Conservation (phyloP, 176 grass and related monocot species). For the Eremochloa ophiuroides region DNA sequence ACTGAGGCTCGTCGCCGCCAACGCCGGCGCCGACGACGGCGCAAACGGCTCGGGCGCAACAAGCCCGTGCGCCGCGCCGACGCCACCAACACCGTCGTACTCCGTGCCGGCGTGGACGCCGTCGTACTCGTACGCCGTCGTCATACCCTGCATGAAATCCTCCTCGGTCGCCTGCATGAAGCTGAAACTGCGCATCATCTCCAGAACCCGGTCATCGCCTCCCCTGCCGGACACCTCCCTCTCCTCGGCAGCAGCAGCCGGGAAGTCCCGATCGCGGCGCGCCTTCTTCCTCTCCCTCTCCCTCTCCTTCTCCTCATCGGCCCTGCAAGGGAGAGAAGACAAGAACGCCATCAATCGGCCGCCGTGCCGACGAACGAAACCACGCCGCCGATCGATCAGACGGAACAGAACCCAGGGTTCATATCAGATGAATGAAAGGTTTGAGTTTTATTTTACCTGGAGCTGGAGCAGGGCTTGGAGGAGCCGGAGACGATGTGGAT, state of each 20-base stretch:
- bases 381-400: not conserved
- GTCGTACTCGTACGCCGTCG: not conserved
- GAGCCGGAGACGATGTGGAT: constrained; percentile 29
- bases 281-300: not conserved
- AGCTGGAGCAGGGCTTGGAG: constrained; percentile 9
- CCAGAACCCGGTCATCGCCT: constrained; percentile 39
- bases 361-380: not conserved
- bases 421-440: too few relatives aligned
- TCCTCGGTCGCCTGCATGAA: constrained; percentile 42
- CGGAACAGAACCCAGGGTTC: not conserved
- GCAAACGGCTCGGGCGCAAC: not conserved
- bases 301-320: not conserved
- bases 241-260: not conserved
- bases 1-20: constrained; percentile 23
- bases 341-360: not conserved
- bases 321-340: not conserved
- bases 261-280: not conserved
- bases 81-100: too few relatives aligned
- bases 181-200: constrained; percentile 53
- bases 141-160: constrained; percentile 1
- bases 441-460: constrained; percentile 16
- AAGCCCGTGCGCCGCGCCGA: not conserved
- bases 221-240: not conserved
- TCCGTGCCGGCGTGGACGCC: not conserved
- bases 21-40: not conserved